These are phyloP conservation scores for Raphanus raphanistrum DNA, from an alignment of 345 rosid genomes.

Conservation along the genomic window DNA sequence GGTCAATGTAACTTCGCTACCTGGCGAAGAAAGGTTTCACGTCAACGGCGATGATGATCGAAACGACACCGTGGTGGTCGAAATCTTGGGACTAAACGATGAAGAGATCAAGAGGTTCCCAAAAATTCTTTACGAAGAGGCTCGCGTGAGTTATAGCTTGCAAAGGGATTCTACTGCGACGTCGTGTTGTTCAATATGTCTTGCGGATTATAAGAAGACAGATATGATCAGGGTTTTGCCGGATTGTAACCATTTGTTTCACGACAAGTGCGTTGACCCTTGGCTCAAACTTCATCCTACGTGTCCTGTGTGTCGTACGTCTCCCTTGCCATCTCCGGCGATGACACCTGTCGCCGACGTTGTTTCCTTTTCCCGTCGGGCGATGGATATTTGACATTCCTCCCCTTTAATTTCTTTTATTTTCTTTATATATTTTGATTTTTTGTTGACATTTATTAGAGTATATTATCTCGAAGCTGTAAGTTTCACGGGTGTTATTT, in stretches of 20 bases:
- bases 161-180: slow-evolving; percentile 47
- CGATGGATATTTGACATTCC: slow-evolving; percentile 20
- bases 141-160: slow-evolving; percentile 39
- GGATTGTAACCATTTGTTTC: slow-evolving; percentile 74
- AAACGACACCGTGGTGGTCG: slow-evolving; percentile 38
- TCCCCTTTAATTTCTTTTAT: neutral
- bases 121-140: slow-evolving; percentile 65
- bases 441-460: slow-evolving; percentile 17
- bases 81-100: slow-evolving; percentile 61
- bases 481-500: slow-evolving; percentile 23
- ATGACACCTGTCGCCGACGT: slow-evolving; percentile 61
- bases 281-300: slow-evolving; percentile 70
- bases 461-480: slow-evolving; percentile 17
- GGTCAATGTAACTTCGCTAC: neutral
- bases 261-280: slow-evolving; percentile 72
- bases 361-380: slow-evolving; percentile 46
- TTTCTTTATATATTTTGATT: neutral
- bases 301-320: slow-evolving; percentile 75
- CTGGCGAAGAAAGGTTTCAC: slow-evolving; percentile 10
- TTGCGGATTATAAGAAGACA: slow-evolving; percentile 65
- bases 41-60: neutral
- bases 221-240: slow-evolving; percentile 68
- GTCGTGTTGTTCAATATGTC: slow-evolving; percentile 74
- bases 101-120: slow-evolving; percentile 68
- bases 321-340: slow-evolving; percentile 68